Percentiles rank a stretch among this genome's conserved stretches.
phyloP scores from a whole-genome alignment of 1,139 yeast genomes.

The Spathaspora sp. region DNA sequence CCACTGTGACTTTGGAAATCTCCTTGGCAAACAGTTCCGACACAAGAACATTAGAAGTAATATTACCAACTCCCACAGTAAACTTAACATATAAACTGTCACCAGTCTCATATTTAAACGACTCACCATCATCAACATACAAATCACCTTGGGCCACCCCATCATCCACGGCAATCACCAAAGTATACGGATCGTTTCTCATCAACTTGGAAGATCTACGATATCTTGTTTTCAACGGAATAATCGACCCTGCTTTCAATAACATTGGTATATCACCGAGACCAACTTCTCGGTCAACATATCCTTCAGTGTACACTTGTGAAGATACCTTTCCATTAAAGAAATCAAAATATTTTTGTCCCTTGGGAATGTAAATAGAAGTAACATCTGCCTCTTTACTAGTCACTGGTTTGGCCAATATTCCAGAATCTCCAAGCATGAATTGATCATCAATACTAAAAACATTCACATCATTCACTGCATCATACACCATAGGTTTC shows the following conservation, averaged over 20 bases:
- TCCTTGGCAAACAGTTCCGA: conserved; percentile 10
- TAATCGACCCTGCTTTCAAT: conserved; percentile 75
- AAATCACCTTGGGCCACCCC: conserved; percentile 54
- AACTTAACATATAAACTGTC: conserved; percentile 44
- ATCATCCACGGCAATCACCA: conserved; percentile 60
- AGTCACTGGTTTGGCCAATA: conserved; percentile 81
- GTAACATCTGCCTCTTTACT: conserved; percentile 48
- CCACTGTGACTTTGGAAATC: conserved; percentile 42
- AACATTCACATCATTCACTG: conserved; percentile 49
- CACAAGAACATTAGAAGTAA: conserved; percentile 9
- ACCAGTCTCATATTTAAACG: conserved; percentile 57
- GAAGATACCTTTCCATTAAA: conserved; percentile 29
- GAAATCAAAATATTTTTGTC: conserved; percentile 60
- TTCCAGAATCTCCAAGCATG: conserved; percentile 69
- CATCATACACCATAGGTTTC: conserved; percentile 71
- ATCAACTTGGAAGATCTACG: conserved; percentile 80
- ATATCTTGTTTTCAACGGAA: conserved; percentile 66
- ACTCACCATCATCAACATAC: conserved; percentile 83
- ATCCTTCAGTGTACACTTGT: conserved; percentile 10
- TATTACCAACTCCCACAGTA: conserved; percentile 12
- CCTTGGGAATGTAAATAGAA: conserved; percentile 63
- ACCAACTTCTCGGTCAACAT: conserved; percentile 35
- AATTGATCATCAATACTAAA: conserved; percentile 81
- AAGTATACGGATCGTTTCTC: conserved; percentile 80
- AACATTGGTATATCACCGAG: conserved; percentile 70